Conservation (phyloP, 2,329 filamentous ascomycete species). For the Apiospora aurea region DNA sequence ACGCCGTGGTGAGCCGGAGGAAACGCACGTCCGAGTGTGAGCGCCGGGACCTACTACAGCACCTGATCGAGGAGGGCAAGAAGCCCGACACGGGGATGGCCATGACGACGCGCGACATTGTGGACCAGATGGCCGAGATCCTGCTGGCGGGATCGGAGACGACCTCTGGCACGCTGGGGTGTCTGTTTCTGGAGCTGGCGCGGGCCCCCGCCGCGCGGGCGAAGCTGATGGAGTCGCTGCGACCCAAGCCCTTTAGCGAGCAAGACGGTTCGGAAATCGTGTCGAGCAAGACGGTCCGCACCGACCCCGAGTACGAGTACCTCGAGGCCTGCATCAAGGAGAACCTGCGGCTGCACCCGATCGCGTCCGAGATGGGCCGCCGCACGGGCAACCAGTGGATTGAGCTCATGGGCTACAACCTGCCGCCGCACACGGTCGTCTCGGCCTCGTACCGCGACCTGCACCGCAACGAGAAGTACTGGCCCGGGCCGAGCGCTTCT, state of each 20-base stretch:
- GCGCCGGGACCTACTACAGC: slow-evolving; percentile 21
- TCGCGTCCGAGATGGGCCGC: slow-evolving; percentile 24
- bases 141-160: slow-evolving; percentile 21
- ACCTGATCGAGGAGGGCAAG: slow-evolving; percentile 21
- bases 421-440: slow-evolving; percentile 21
- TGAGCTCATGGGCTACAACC: not conserved
- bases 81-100: slow-evolving; percentile 18
- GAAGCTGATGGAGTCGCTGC: slow-evolving; percentile 2
- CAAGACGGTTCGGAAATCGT: not conserved
- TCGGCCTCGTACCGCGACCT: slow-evolving; percentile 24
- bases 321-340: slow-evolving; percentile 23
- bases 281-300: slow-evolving; percentile 16
- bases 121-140: slow-evolving; percentile 24
- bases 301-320: slow-evolving; percentile 15
- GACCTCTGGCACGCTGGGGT: slow-evolving; percentile 15
- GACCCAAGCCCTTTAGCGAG: not conserved
- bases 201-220: not conserved
- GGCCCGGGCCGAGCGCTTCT: slow-evolving; percentile 18
- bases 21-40: not conserved
- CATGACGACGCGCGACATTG: slow-evolving; percentile 23
- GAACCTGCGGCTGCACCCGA: slow-evolving; percentile 22
- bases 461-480: slow-evolving; percentile 22
- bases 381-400: slow-evolving; percentile 20
- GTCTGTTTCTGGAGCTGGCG: slow-evolving; percentile 16
- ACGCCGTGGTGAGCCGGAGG: slow-evolving; percentile 12